These are phyloP conservation scores for Trapa incisa DNA, from an alignment of 345 rosid genomes.

Conservation along the genomic window DNA sequence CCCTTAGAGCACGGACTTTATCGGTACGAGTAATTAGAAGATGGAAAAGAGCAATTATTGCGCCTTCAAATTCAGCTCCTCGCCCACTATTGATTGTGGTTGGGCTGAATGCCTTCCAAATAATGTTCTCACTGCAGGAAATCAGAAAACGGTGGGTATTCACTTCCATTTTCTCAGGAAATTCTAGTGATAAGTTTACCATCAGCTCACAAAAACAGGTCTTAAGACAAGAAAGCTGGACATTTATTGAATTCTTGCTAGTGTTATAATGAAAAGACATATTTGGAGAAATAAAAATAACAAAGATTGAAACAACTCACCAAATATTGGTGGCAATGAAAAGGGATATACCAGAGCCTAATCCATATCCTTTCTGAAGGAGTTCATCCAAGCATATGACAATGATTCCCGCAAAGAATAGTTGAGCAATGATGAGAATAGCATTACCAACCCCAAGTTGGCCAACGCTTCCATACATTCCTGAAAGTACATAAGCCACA, in stretches of 20 bases:
- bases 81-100: constrained; percentile 82
- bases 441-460: constrained; percentile 84
- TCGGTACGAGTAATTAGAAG: constrained; percentile 67
- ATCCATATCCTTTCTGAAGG: constrained; percentile 74
- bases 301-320: constrained; percentile 21
- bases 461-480: constrained; percentile 73
- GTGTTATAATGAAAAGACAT: too few relatives aligned
- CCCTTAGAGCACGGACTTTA: constrained; percentile 68
- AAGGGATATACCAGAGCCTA: constrained; percentile 78
- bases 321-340: constrained; percentile 88
- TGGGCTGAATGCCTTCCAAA: constrained; percentile 88
- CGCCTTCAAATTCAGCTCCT: constrained; percentile 91
- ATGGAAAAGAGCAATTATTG: constrained; percentile 80
- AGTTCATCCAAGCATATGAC: constrained; percentile 81
- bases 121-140: constrained; percentile 57
- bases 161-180: neutral
- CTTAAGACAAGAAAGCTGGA: neutral
- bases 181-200: neutral
- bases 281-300: neutral
- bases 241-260: neutral
- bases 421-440: constrained; percentile 63
- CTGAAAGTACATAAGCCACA: constrained; percentile 73
- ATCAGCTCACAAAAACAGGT: neutral
- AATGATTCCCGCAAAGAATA: constrained; percentile 71
- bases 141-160: neutral